Base-by-base conservation (phyloP, 257 asterid species). In the Rauvolfia tetraphylla region DNA sequence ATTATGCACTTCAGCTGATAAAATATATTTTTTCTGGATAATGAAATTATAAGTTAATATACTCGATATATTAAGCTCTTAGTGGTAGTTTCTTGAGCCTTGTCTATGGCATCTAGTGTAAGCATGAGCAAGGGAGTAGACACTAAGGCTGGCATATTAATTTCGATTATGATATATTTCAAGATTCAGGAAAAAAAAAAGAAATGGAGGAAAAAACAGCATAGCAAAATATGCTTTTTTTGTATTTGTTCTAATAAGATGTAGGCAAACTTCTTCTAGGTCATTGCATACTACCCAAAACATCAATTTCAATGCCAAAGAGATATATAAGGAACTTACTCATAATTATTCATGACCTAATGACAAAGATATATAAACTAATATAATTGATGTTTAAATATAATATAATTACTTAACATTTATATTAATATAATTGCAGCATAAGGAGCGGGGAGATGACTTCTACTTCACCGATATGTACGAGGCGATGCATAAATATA, bases 41-140 rank as follows among this genome's bases (percentile, higher is more conserved):
- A 68, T 15, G 73, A 56, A 51, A 25, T 27, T 20, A 23, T 44
- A 53, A 20, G 3, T 42, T 49, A 27, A 71, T 83, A 13, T 87
- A 95, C 99, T 3, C 98, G 99, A 84, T 95, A 93, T 75, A 95
- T 90, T 75, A 91, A 79, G 79, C 85, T 84, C 84, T 91, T 93
- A 84, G 93, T 83, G 73, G 84, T 78, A 71, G 77, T 87, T 89
- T 93, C 99, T 56, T 85, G 85, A 17, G 95, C 90, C 56, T 79
- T 80, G 80, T 88, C 90, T 44, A 95, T 84, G 78, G 97, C 87
- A 81, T 88, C 96, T 18, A 97, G 92, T 14, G 94, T 79, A 73
- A 95, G 97, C 13, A 20, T 14, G n/a, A n/a, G n/a, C n/a, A 36
- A 49, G 29, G 11, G n/a, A 51, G 57, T 6, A 51, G 22, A 51